Evolutionary conservation across 106 monocot genomes (phyloP).

Genomic region (Acorus gramineus): DNA sequence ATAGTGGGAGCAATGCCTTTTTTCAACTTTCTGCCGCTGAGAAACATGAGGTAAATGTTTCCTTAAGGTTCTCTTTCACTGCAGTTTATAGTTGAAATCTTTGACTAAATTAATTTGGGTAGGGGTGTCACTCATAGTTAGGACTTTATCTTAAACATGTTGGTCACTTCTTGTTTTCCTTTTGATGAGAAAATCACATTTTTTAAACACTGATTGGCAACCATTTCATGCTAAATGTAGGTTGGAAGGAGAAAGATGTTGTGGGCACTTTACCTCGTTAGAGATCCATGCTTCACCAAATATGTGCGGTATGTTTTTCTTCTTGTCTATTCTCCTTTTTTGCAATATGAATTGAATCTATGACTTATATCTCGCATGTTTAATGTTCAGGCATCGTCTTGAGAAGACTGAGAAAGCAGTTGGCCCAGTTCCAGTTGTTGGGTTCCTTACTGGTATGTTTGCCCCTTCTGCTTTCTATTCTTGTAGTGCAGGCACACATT

Average conservation of each 20-base stretch:
- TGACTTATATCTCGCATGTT: background rate
- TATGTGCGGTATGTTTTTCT: slow-evolving; percentile 48
- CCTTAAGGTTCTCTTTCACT: background rate
- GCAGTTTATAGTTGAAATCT: background rate
- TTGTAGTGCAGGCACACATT: background rate
- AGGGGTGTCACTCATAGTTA: background rate
- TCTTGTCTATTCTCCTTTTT: slow-evolving; percentile 3
- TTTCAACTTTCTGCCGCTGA: slow-evolving; percentile 44
- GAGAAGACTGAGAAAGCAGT: slow-evolving; percentile 41
- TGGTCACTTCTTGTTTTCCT: no score
- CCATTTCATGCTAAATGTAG: slow-evolving; percentile 22
- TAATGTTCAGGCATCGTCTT: slow-evolving; percentile 50
- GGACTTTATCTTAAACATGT: no score
- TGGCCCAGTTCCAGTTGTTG: slow-evolving; percentile 53
- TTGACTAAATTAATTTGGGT: background rate
- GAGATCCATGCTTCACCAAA: slow-evolving; percentile 84
- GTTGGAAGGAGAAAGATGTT: slow-evolving; percentile 68
- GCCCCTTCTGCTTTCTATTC: background rate
- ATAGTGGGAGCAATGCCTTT: slow-evolving; percentile 16
- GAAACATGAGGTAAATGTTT: slow-evolving; percentile 58
- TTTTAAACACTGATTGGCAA: slow-evolving; percentile 5
- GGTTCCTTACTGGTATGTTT: slow-evolving; percentile 60
- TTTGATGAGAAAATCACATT: background rate
- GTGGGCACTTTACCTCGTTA: slow-evolving; percentile 80
- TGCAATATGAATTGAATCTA: background rate